Evolutionary conservation across 345 rosid genomes (phyloP).

Genomic region (Triadica sebifera): DNA sequence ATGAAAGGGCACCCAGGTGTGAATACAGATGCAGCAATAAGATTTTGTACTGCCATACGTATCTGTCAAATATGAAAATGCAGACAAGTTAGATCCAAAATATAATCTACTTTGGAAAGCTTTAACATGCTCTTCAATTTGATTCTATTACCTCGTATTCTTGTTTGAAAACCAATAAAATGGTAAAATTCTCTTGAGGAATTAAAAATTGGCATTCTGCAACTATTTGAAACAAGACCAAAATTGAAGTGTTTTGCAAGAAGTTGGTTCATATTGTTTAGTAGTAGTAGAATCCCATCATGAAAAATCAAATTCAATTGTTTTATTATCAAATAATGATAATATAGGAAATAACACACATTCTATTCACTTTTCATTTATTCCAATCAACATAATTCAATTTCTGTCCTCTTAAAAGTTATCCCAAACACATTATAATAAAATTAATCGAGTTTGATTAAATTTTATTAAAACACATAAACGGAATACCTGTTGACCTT

Average conservation of each 20-base stretch:
- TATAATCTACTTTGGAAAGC: background rate
- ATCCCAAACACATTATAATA: background rate
- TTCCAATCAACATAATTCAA: background rate
- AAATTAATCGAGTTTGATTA: background rate
- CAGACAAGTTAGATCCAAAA: conserved; percentile 21
- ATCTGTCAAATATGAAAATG: conserved; percentile 48
- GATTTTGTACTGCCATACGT: conserved; percentile 86
- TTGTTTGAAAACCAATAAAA: background rate
- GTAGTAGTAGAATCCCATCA: background rate
- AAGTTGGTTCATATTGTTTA: background rate
- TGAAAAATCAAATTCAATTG: background rate
- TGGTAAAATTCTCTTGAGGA: background rate
- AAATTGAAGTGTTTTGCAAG: background rate
- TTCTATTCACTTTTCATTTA: background rate
- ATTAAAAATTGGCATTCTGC: background rate
- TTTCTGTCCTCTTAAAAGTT: background rate
- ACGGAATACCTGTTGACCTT: background rate
- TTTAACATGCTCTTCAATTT: background rate
- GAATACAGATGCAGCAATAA: conserved; percentile 86
- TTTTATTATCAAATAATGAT: background rate
- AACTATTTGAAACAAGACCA: background rate
- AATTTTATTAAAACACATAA: background rate
- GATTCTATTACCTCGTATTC: background rate
- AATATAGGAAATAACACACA: background rate
- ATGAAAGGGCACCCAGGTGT: conserved; percentile 64